A percentile compares a stretch with the other conserved stretches of the same genome.
phyloP scores from a whole-genome alignment of 139 green algal genomes.

The Coccomyxa sp. region DNA sequence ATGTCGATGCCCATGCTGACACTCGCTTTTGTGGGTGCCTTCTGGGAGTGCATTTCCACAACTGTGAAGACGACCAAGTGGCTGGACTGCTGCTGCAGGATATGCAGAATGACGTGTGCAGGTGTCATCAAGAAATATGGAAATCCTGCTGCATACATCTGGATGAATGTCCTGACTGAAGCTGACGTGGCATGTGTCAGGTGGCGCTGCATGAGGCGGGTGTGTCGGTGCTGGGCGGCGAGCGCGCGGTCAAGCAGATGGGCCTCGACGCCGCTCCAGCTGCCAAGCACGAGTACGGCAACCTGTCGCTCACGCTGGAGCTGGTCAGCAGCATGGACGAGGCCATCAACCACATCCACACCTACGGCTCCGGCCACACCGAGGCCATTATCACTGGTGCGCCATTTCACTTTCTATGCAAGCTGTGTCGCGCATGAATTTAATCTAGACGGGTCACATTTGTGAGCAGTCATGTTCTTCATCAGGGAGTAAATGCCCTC shows the following conservation, averaged over 20 bases:
- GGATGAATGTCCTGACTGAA: not conserved
- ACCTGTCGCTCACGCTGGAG: constrained; percentile 78
- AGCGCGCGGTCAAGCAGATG: constrained; percentile 27
- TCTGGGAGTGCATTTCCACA: too few relatives aligned
- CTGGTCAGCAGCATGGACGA: constrained; percentile 72
- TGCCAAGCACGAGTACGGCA: constrained; percentile 84
- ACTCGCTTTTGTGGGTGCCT: too few relatives aligned
- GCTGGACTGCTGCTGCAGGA: too few relatives aligned
- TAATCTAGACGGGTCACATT: too few relatives aligned
- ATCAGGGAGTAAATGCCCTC: too few relatives aligned
- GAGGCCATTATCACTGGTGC: constrained; percentile 76
- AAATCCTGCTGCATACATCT: not conserved
- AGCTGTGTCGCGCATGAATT: too few relatives aligned
- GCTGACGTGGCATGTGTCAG: not conserved
- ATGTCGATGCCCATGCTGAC: too few relatives aligned
- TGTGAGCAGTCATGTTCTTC: too few relatives aligned
- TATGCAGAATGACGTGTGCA: too few relatives aligned
- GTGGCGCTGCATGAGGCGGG: constrained; percentile 52
- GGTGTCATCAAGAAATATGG: too few relatives aligned
- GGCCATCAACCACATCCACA: constrained; percentile 93
- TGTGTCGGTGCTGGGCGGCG: constrained; percentile 61
- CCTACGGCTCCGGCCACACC: constrained; percentile 78
- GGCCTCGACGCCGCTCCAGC: constrained; percentile 51
- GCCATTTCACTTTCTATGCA: not conserved
- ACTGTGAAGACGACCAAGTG: too few relatives aligned